phyloP scores from a whole-genome alignment of 805 yeast species.

The Candida endomychidarum region DNA sequence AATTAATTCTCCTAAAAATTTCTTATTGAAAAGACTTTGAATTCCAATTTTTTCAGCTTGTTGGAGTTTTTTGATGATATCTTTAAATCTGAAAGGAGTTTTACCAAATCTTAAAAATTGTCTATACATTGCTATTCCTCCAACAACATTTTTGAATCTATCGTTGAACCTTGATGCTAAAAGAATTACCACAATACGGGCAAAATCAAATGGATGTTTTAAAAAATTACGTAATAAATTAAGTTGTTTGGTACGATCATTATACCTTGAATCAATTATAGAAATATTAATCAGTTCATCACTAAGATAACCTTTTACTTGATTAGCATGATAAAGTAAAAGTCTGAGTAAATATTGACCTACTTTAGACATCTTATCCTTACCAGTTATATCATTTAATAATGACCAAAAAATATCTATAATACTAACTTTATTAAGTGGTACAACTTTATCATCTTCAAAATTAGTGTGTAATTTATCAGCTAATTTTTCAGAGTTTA shows the following conservation, averaged over 20 bases:
- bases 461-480: constrained; percentile 5
- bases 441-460: constrained; percentile 2
- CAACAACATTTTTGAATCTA: constrained; percentile 44
- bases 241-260: constrained; percentile 30
- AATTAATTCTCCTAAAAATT: constrained; percentile 49
- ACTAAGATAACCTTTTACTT: constrained; percentile 33
- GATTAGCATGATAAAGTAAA: constrained; percentile 46
- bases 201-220: constrained; percentile 37
- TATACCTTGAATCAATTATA: constrained; percentile 30
- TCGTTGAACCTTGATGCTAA: constrained; percentile 40
- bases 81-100: constrained; percentile 56
- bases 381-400: constrained; percentile 56
- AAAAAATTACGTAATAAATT: constrained; percentile 35
- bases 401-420: constrained; percentile 51
- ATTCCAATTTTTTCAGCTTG: constrained; percentile 14
- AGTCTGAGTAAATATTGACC: constrained; percentile 59
- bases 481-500: constrained; percentile 2
- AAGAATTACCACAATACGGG: constrained; percentile 33
- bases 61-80: constrained; percentile 32
- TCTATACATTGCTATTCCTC: constrained; percentile 56
- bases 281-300: constrained; percentile 34
- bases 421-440: constrained; percentile 3
- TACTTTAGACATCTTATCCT: constrained; percentile 68
- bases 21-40: constrained; percentile 36
- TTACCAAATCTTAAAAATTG: constrained; percentile 71